These are phyloP conservation scores for Beauveria brongniartii DNA, from an alignment of 2,329 filamentous ascomycete species.

Conservation along the genomic window DNA sequence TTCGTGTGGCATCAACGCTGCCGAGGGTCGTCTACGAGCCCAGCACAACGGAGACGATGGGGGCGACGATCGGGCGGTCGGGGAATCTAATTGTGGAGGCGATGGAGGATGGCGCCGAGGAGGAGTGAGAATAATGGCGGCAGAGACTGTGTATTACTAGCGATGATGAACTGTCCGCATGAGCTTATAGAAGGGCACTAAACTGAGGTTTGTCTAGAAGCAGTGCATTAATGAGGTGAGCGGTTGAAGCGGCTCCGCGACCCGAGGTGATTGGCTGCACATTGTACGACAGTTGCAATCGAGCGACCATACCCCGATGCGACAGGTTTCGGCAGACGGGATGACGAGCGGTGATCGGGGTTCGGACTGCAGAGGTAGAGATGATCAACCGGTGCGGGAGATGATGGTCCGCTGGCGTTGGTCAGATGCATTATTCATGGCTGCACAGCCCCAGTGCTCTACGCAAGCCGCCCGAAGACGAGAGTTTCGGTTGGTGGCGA, in stretches of 20 bases:
- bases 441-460: slow-evolving; percentile 2
- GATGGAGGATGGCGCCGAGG: slow-evolving; percentile 26
- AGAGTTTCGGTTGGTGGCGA: not conserved
- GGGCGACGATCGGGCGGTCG: slow-evolving; percentile 68
- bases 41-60: slow-evolving; percentile 56
- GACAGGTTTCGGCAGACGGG: no score
- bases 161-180: not conserved
- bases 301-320: no score
- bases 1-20: slow-evolving; percentile 77
- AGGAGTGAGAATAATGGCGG: slow-evolving; percentile 24
- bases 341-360: no score
- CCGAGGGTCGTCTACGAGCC: slow-evolving; percentile 74
- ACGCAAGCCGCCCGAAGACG: not conserved
- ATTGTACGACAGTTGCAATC: no score
- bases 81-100: slow-evolving; percentile 86
- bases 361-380: no score
- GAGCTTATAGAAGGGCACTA: no score
- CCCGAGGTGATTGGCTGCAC: no score
- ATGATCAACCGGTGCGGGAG: not conserved
- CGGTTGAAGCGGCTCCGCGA: not conserved
- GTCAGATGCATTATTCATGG: not conserved
- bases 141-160: slow-evolving; percentile 8
- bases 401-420: not conserved
- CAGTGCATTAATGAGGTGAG: not conserved
- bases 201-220: no score